phyloP scores from a whole-genome alignment of 257 asterid species.

The Gentiana dahurica region DNA sequence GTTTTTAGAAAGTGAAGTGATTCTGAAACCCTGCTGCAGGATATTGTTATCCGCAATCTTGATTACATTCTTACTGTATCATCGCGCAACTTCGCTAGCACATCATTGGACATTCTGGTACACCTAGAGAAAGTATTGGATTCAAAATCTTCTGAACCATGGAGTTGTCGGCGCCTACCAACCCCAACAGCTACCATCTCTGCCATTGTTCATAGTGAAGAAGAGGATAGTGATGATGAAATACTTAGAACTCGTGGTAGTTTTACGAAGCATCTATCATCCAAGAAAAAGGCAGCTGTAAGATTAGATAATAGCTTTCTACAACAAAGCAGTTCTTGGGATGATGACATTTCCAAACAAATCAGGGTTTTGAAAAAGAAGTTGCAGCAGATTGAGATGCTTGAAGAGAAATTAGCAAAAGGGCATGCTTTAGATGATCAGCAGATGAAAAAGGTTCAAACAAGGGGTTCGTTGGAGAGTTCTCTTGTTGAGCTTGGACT shows the following conservation, averaged over 20 bases:
- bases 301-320: slow-evolving; percentile 51
- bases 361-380: slow-evolving; percentile 78
- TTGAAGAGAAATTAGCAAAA: slow-evolving; percentile 64
- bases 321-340: slow-evolving; percentile 36
- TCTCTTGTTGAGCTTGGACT: slow-evolving; percentile 78
- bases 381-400: slow-evolving; percentile 96
- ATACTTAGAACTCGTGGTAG: slow-evolving; percentile 39
- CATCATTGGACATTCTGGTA: slow-evolving; percentile 62
- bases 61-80: slow-evolving; percentile 80
- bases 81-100: slow-evolving; percentile 42
- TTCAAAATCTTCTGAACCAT: slow-evolving; percentile 72
- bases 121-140: slow-evolving; percentile 69
- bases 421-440: slow-evolving; percentile 80
- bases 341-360: slow-evolving; percentile 49
- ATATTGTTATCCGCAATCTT: slow-evolving; percentile 77
- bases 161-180: slow-evolving; percentile 84
- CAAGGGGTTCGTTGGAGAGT: slow-evolving; percentile 46
- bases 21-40: slow-evolving; percentile 51
- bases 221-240: slow-evolving; percentile 53
- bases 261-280: slow-evolving; percentile 24
- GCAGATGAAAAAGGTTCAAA: slow-evolving; percentile 75
- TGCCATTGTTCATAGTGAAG: slow-evolving; percentile 72
- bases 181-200: slow-evolving; percentile 91
- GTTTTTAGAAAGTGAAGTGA: not conserved
- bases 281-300: slow-evolving; percentile 27